Conservation (phyloP, 371 early-diverging fungal genomes). For the Fennellomyces sp. region DNA sequence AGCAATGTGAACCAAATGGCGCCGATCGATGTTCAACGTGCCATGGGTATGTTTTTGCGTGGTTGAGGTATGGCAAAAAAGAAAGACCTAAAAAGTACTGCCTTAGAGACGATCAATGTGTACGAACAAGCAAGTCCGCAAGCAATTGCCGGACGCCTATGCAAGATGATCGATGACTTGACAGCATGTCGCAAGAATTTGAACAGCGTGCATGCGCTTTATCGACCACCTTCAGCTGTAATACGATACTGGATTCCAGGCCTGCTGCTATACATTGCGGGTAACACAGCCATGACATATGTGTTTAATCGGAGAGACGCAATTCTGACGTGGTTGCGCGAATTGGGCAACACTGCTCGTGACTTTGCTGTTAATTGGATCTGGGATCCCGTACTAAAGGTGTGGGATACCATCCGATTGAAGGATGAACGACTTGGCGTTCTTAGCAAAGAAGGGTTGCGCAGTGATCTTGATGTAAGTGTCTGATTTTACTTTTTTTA, state of each 20-base stretch:
- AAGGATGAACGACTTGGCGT: conserved; percentile 74
- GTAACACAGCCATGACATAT: conserved; percentile 37
- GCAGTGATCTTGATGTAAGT: conserved; percentile 78
- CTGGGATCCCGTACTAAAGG: conserved; percentile 70
- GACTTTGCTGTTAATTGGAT: conserved; percentile 80
- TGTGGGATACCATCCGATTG: conserved; percentile 88
- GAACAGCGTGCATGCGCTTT: conserved; percentile 16
- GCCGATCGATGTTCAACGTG: not conserved
- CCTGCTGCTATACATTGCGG: conserved; percentile 36
- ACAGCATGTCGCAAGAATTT: conserved; percentile 17
- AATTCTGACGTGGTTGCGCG: conserved; percentile 44
- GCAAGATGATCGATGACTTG: conserved; percentile 13
- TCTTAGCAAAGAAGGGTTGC: conserved; percentile 75
- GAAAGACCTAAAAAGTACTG: no score
- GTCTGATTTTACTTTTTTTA: not conserved
- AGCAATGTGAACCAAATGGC: conserved; percentile 1
- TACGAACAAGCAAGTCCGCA: no score
- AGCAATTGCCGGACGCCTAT: not conserved
- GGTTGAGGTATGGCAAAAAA: no score
- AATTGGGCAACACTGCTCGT: conserved; percentile 53
- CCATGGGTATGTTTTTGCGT: not conserved
- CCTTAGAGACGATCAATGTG: no score
- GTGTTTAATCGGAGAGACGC: conserved; percentile 52
- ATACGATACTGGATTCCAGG: conserved; percentile 70
- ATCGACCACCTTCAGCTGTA: conserved; percentile 47